Conservation (phyloP, 2,329 filamentous ascomycete species). For the Coniella lustricola region DNA sequence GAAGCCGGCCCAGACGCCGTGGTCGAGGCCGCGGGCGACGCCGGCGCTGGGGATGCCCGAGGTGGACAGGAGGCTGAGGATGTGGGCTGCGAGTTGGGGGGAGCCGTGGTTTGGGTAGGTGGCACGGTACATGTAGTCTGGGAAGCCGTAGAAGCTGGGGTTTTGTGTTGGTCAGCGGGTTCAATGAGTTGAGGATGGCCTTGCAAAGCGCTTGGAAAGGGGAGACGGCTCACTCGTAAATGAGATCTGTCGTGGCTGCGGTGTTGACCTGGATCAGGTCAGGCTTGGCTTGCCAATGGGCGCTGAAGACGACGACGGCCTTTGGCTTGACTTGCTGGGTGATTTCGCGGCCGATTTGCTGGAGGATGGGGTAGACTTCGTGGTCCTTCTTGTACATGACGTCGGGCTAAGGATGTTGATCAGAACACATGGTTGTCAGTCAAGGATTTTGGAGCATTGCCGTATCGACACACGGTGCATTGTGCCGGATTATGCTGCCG, state of each 20-base stretch:
- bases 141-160: slow-evolving; percentile 60
- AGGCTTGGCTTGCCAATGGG: slow-evolving; percentile 62
- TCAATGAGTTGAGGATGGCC: too few species aligned
- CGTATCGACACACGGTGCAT: neutral
- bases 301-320: slow-evolving; percentile 69
- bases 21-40: slow-evolving; percentile 61
- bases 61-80: slow-evolving; percentile 47
- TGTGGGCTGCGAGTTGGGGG: slow-evolving; percentile 49
- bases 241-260: slow-evolving; percentile 55
- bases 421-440: too few species aligned
- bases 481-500: too few species aligned
- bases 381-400: slow-evolving; percentile 64
- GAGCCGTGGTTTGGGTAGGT: slow-evolving; percentile 59
- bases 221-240: slow-evolving; percentile 48
- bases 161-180: slow-evolving; percentile 16
- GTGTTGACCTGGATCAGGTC: slow-evolving; percentile 58
- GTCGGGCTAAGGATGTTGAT: slow-evolving; percentile 44
- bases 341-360: slow-evolving; percentile 62
- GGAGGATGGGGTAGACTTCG: slow-evolving; percentile 58
- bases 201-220: too few species aligned
- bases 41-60: slow-evolving; percentile 54
- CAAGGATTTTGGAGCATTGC: too few species aligned
- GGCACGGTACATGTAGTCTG: slow-evolving; percentile 60
- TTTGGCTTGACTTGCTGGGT: slow-evolving; percentile 62
- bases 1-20: slow-evolving; percentile 69